Conservation (phyloP, 108 stramenopile genomes). For the Fragilariopsis cylindrus region DNA sequence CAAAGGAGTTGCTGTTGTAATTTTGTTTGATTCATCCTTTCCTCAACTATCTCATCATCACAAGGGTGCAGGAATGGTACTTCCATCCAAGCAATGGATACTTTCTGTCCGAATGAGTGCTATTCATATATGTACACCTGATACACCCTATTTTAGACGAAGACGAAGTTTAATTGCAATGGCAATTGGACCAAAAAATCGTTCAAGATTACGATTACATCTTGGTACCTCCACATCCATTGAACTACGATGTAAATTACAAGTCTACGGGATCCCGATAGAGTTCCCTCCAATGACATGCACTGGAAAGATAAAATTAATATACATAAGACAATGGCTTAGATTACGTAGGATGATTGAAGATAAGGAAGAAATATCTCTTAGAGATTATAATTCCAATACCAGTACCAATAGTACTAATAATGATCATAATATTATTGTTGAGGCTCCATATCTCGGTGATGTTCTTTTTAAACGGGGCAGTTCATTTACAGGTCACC, state of each 20-base stretch:
- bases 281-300: conserved; percentile 8
- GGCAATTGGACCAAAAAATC: not conserved
- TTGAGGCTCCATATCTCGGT: no score
- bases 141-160: no score
- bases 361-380: no score
- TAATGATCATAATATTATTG: no score
- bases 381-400: no score
- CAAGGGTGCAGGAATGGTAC: no score
- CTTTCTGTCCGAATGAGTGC: not conserved
- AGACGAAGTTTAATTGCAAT: no score
- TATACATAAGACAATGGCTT: conserved; percentile 13
- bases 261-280: conserved; percentile 26
- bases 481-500: no score
- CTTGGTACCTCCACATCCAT: not conserved
- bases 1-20: conserved; percentile 18
- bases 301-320: not conserved
- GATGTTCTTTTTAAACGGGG: no score
- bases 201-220: not conserved
- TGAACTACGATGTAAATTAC: conserved; percentile 25
- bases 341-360: not conserved
- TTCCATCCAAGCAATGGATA: no score
- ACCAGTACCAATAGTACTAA: no score
- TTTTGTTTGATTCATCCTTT: conserved; percentile 1
- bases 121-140: not conserved
- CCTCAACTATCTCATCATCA: not conserved